Conservation (phyloP, 345 rosid genomes). For the Pugionium cornutum region DNA sequence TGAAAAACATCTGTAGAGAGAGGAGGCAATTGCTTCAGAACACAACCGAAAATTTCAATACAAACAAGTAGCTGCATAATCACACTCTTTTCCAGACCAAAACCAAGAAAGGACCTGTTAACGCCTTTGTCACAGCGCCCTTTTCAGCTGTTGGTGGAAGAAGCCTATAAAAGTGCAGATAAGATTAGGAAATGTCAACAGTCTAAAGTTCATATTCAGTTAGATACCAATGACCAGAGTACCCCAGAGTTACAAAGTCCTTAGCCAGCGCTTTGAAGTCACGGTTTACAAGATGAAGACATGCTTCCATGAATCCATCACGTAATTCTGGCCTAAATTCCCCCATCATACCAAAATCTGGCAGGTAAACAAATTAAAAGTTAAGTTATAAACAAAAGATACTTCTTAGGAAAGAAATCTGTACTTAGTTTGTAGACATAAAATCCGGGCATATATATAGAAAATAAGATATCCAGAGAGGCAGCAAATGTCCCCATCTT, state of each 20-base stretch:
- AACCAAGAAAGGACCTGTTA: slow-evolving; percentile 59
- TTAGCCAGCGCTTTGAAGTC: slow-evolving; percentile 81
- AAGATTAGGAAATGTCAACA: slow-evolving; percentile 31
- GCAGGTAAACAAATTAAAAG: slow-evolving; percentile 31
- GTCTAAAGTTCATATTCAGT: slow-evolving; percentile 31
- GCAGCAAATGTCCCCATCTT: slow-evolving; percentile 2
- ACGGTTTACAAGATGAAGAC: slow-evolving; percentile 95
- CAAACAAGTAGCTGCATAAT: neutral
- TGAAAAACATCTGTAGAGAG: slow-evolving; percentile 67
- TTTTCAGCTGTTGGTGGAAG: slow-evolving; percentile 88
- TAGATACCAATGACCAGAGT: slow-evolving; percentile 39
- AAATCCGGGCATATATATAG: slow-evolving; percentile 11
- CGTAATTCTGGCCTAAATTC: slow-evolving; percentile 91
- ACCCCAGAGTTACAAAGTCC: slow-evolving; percentile 96
- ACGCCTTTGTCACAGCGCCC: slow-evolving; percentile 76
- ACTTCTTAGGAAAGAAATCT: slow-evolving; percentile 9
- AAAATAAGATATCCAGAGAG: slow-evolving; percentile 8
- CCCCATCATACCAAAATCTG: slow-evolving; percentile 99
- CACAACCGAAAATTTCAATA: slow-evolving; percentile 5
- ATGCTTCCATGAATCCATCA: slow-evolving; percentile 90
- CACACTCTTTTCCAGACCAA: slow-evolving; percentile 19
- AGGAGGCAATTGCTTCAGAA: slow-evolving; percentile 27
- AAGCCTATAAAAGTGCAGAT: slow-evolving; percentile 55
- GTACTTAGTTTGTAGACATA: slow-evolving; percentile 15
- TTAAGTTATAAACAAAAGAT: slow-evolving; percentile 25